These are phyloP conservation scores for Debaryomycetaceae sp. DNA, from an alignment of 1,139 yeast genomes.

Conservation along the genomic window DNA sequence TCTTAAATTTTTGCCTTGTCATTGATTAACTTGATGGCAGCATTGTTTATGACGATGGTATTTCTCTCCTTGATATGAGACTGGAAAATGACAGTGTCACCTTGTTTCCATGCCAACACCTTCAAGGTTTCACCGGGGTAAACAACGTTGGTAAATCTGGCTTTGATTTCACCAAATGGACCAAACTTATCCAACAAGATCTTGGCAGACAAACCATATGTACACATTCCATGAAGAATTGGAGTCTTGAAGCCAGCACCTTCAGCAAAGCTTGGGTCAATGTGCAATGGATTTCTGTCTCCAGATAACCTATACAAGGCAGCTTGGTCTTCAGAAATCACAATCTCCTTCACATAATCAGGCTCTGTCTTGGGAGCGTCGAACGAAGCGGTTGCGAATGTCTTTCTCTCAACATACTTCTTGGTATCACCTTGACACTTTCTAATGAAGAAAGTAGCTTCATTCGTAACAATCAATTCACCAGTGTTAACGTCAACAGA, in stretches of 20 bases:
- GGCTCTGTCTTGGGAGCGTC: slow-evolving; percentile 65
- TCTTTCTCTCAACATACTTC: slow-evolving; percentile 43
- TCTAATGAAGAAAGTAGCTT: slow-evolving; percentile 82
- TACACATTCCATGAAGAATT: slow-evolving; percentile 89
- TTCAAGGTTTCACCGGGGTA: slow-evolving; percentile 94
- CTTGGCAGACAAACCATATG: slow-evolving; percentile 81
- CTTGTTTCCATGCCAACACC: slow-evolving; percentile 81
- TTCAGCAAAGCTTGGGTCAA: slow-evolving; percentile 87
- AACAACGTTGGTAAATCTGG: slow-evolving; percentile 86
- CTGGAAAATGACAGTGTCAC: slow-evolving; percentile 72
- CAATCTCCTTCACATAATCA: slow-evolving; percentile 59
- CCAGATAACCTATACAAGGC: slow-evolving; percentile 90
- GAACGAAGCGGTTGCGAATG: slow-evolving; percentile 65
- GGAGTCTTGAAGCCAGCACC: slow-evolving; percentile 87
- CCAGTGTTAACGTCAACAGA: slow-evolving; percentile 71
- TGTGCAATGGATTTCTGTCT: slow-evolving; percentile 92
- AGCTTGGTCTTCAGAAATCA: slow-evolving; percentile 75
- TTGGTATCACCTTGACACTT: slow-evolving; percentile 71
- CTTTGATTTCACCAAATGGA: slow-evolving; percentile 79
- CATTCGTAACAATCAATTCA: slow-evolving; percentile 71
- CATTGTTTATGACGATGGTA: slow-evolving; percentile 77
- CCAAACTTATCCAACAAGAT: slow-evolving; percentile 79
- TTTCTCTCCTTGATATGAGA: slow-evolving; percentile 79
- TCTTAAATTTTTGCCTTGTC: slow-evolving; percentile 40
- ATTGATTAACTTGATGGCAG: slow-evolving; percentile 69